A percentile compares a stretch with the other conserved stretches of the same genome.
These are phyloP conservation scores for Catunica adiposa DNA, from an alignment of 2,329 filamentous ascomycete genomes.

Conservation along the genomic window DNA sequence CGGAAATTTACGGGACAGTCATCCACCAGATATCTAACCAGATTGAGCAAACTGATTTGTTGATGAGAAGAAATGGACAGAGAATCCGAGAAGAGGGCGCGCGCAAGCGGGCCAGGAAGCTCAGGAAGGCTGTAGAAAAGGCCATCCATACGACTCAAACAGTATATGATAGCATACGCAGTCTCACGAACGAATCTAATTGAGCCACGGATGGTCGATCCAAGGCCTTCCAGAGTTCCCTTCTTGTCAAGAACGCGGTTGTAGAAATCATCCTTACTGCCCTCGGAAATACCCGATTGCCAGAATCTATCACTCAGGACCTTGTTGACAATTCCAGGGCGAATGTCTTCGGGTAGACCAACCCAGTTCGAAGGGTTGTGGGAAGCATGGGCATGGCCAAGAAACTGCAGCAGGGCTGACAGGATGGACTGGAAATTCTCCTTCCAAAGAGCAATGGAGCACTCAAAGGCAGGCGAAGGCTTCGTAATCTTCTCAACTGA, in stretches of 20 bases:
- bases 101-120: slow-evolving; percentile 65
- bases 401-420: slow-evolving; percentile 69
- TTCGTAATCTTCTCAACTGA: slow-evolving; percentile 80
- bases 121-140: slow-evolving; percentile 85
- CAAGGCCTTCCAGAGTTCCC: slow-evolving; percentile 78
- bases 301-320: slow-evolving; percentile 92
- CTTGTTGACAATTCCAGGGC: slow-evolving; percentile 50
- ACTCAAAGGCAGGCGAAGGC: slow-evolving; percentile 52
- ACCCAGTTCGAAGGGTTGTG: slow-evolving; percentile 78
- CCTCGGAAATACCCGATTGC: slow-evolving; percentile 92
- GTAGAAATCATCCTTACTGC: slow-evolving; percentile 94
- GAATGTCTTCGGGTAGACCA: slow-evolving; percentile 58
- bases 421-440: slow-evolving; percentile 67
- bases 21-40: slow-evolving; percentile 77
- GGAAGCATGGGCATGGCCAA: slow-evolving; percentile 80
- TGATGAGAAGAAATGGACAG: slow-evolving; percentile 79
- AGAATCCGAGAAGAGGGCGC: slow-evolving; percentile 70
- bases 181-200: slow-evolving; percentile 82
- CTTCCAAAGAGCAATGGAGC: slow-evolving; percentile 70
- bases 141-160: slow-evolving; percentile 71
- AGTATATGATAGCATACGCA: slow-evolving; percentile 86
- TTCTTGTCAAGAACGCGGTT: slow-evolving; percentile 79
- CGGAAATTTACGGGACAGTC: slow-evolving; percentile 72
- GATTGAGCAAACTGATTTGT: slow-evolving; percentile 78
- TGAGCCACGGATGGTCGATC: slow-evolving; percentile 78